Percentiles rank a stretch among this genome's conserved stretches.
Conservation (phyloP, 306 rosid genomes). For the Lablab purpureus region DNA sequence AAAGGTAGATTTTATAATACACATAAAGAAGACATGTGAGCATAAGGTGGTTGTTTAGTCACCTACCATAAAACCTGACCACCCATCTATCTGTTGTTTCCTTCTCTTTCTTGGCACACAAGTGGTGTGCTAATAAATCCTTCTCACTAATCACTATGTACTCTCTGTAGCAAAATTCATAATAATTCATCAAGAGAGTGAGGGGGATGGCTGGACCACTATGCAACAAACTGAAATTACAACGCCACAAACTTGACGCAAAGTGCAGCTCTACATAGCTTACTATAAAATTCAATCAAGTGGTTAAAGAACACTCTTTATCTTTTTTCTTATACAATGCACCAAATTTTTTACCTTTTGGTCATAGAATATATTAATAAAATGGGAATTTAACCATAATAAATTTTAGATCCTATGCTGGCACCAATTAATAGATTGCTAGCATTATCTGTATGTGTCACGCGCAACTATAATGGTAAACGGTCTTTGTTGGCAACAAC, state of each 20-base stretch:
- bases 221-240: constrained; percentile 27
- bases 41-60: constrained; percentile 95
- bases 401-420: not conserved
- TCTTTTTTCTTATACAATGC: constrained; percentile 11
- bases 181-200: constrained; percentile 44
- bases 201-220: constrained; percentile 57
- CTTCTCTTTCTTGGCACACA: constrained; percentile 55
- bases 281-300: constrained; percentile 22
- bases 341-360: not conserved
- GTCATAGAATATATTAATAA: not conserved
- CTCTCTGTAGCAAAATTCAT: constrained; percentile 44
- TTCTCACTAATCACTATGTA: constrained; percentile 51
- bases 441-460: constrained; percentile 24
- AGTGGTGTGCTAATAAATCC: constrained; percentile 64
- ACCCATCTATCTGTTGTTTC: constrained; percentile 61
- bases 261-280: constrained; percentile 27
- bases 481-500: constrained; percentile 20
- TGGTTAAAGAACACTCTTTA: constrained; percentile 1
- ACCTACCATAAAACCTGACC: constrained; percentile 89
- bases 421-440: constrained; percentile 39
- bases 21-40: constrained; percentile 71
- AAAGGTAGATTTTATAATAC: constrained; percentile 56
- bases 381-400: not conserved
- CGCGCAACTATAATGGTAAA: constrained; percentile 25
- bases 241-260: constrained; percentile 40